Percentiles rank a stretch among this genome's conserved stretches.
Conservation (phyloP, 1,284 basidiomycete species). For the Omphalotus olearius region DNA sequence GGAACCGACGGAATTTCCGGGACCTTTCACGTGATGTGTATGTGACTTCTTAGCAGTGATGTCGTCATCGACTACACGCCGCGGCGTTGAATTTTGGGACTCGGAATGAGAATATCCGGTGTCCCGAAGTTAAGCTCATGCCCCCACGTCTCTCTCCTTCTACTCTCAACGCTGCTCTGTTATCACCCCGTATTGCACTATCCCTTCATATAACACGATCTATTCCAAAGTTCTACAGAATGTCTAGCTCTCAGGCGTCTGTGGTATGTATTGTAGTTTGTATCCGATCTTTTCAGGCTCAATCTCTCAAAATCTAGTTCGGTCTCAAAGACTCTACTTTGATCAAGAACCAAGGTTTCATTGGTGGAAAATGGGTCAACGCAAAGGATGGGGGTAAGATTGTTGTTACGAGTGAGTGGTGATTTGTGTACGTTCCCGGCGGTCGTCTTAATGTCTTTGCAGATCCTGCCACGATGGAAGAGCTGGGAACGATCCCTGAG, state of each 20-base stretch:
- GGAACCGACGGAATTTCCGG: no score
- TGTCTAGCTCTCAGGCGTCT: slow-evolving; percentile 40
- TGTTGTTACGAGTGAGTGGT: slow-evolving; percentile 65
- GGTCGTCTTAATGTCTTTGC: not conserved
- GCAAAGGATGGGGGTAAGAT: slow-evolving; percentile 72
- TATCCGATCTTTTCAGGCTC: not conserved
- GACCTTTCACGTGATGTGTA: no score
- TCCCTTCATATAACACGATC: not conserved
- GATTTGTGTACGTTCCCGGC: no score
- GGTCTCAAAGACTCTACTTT: slow-evolving; percentile 74
- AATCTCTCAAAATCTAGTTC: slow-evolving; percentile 38
- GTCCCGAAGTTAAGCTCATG: no score
- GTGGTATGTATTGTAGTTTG: slow-evolving; percentile 24
- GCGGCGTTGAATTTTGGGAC: no score
- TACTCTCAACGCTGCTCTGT: no score
- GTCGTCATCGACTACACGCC: no score
- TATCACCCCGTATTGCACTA: not conserved
- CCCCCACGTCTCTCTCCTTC: no score
- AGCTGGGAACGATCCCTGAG: slow-evolving; percentile 81
- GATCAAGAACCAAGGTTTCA: slow-evolving; percentile 71
- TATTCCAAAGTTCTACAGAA: slow-evolving; percentile 24
- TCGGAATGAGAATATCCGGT: no score
- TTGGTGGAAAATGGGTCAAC: slow-evolving; percentile 81
- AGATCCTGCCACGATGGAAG: slow-evolving; percentile 85
- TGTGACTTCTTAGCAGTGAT: no score